Conservation (phyloP, 208 protist genomes). For the Leishmania braziliensis region DNA sequence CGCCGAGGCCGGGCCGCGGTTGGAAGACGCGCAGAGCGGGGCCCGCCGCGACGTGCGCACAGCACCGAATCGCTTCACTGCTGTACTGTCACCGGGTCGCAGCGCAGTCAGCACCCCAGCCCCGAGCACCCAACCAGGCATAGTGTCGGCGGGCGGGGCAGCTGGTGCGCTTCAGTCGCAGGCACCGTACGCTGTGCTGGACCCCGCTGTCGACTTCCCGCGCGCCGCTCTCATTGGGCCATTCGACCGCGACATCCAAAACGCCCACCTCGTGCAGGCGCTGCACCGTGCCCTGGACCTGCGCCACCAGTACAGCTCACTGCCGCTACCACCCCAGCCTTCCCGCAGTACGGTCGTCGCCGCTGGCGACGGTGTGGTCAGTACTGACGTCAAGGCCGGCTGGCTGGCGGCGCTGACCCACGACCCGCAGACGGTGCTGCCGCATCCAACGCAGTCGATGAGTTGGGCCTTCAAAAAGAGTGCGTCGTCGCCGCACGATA, state of each 20-base stretch:
- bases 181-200: slow-evolving; percentile 65
- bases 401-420: slow-evolving; percentile 39
- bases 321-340: slow-evolving; percentile 16
- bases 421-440: slow-evolving; percentile 35
- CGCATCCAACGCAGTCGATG: slow-evolving; percentile 38
- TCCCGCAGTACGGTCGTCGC: slow-evolving; percentile 5
- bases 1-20: neutral
- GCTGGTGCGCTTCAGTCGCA: slow-evolving; percentile 1
- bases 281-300: slow-evolving; percentile 81
- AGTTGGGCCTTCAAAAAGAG: slow-evolving; percentile 45
- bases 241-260: slow-evolving; percentile 70
- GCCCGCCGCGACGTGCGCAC: neutral
- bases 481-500: slow-evolving; percentile 1
- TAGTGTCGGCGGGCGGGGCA: neutral
- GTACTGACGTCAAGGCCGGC: slow-evolving; percentile 26
- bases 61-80: neutral
- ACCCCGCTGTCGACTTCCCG: slow-evolving; percentile 70
- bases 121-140: neutral
- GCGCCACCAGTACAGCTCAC: slow-evolving; percentile 61
- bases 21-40: neutral
- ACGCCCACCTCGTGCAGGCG: slow-evolving; percentile 59
- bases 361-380: neutral
- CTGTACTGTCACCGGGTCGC: neutral
- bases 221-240: slow-evolving; percentile 63
- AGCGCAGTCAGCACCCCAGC: neutral